A percentile compares a stretch with the other conserved stretches of the same genome.
phyloP scores from a whole-genome alignment of 2,329 filamentous ascomycete genomes.

The Fusarium multiceps region DNA sequence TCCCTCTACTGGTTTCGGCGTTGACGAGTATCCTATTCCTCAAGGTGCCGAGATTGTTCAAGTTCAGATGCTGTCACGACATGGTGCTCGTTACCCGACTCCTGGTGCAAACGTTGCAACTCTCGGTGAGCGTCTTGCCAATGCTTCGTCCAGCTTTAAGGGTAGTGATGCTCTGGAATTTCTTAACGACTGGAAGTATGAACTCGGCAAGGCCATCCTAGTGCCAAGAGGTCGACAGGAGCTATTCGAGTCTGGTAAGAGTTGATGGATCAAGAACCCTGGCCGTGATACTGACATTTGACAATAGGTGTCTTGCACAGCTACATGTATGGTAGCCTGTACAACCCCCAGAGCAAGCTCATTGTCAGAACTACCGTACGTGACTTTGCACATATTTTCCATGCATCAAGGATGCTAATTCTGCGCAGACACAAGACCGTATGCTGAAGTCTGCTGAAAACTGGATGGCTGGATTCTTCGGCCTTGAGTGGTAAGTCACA shows the following conservation, averaged over 20 bases:
- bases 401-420: slow-evolving; percentile 21
- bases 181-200: slow-evolving; percentile 75
- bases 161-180: slow-evolving; percentile 72
- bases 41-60: slow-evolving; percentile 74
- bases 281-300: background rate
- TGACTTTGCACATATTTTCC: background rate
- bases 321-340: slow-evolving; percentile 77
- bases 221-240: slow-evolving; percentile 79
- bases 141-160: slow-evolving; percentile 63
- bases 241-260: slow-evolving; percentile 70
- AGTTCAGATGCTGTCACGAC: slow-evolving; percentile 77
- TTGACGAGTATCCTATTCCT: slow-evolving; percentile 76
- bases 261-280: background rate
- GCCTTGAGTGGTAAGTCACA: slow-evolving; percentile 68
- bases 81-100: slow-evolving; percentile 80
- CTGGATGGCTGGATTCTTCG: slow-evolving; percentile 83
- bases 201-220: slow-evolving; percentile 76
- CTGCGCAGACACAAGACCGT: slow-evolving; percentile 72
- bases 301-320: slow-evolving; percentile 72
- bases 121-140: slow-evolving; percentile 68
- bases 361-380: slow-evolving; percentile 74
- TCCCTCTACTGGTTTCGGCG: slow-evolving; percentile 78
- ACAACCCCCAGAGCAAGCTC: slow-evolving; percentile 78
- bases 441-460: slow-evolving; percentile 84
- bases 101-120: slow-evolving; percentile 64